These are phyloP conservation scores for Bodo saltans DNA, from an alignment of 78 protist species.

Conservation along the genomic window DNA sequence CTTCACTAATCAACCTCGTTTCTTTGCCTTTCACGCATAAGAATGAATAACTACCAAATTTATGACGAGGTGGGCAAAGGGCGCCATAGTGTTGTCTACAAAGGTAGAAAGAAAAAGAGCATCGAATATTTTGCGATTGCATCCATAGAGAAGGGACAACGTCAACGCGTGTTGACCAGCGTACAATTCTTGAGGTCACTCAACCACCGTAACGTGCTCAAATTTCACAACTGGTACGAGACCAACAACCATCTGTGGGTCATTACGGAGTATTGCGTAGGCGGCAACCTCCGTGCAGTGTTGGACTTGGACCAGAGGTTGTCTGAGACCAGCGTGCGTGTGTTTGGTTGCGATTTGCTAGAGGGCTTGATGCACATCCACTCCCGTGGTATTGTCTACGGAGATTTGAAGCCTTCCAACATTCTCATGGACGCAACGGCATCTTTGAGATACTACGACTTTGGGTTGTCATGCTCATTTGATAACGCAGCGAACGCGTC, in stretches of 20 bases:
- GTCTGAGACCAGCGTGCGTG: slow-evolving; percentile 25
- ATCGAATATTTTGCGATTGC: slow-evolving; percentile 52
- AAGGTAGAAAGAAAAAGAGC: slow-evolving; percentile 55
- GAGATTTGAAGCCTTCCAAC: slow-evolving; percentile 50
- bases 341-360: slow-evolving; percentile 35
- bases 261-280: slow-evolving; percentile 57
- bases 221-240: slow-evolving; percentile 61
- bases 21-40: no score
- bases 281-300: slow-evolving; percentile 29
- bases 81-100: slow-evolving; percentile 44
- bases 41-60: slow-evolving; percentile 48
- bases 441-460: slow-evolving; percentile 37
- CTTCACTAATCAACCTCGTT: no score
- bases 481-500: background rate
- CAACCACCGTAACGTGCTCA: slow-evolving; percentile 40
- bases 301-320: slow-evolving; percentile 36
- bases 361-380: slow-evolving; percentile 50
- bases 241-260: slow-evolving; percentile 67
- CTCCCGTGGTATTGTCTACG: slow-evolving; percentile 25
- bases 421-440: slow-evolving; percentile 51
- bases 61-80: slow-evolving; percentile 53
- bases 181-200: slow-evolving; percentile 48
- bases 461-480: slow-evolving; percentile 31
- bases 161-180: slow-evolving; percentile 8
- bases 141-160: slow-evolving; percentile 41